phyloP scores from a whole-genome alignment of 441 rosid species.

The Biscutella laevigata region DNA sequence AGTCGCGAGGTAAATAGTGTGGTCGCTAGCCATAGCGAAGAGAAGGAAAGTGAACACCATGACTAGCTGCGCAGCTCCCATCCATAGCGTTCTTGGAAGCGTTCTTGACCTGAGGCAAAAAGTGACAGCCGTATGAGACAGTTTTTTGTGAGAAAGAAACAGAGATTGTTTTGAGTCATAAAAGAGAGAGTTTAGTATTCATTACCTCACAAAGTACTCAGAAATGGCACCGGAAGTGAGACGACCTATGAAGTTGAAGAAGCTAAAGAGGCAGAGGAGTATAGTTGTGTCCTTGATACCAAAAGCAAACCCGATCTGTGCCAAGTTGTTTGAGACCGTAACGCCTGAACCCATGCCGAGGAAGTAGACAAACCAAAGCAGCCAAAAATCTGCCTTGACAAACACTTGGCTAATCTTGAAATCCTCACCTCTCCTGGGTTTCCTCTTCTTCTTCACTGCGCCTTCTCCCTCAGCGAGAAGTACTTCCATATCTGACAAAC shows the following conservation, averaged over 20 bases:
- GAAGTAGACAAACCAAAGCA: conserved; percentile 78
- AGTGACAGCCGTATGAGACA: neutral
- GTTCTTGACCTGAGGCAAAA: conserved; percentile 49
- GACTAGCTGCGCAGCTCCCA: conserved; percentile 47
- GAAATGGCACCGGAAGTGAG: conserved; percentile 82
- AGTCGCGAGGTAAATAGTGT: conserved; percentile 59
- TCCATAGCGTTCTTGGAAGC: conserved; percentile 84
- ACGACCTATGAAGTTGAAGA: conserved; percentile 87
- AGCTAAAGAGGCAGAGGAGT: conserved; percentile 63
- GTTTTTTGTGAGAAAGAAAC: neutral
- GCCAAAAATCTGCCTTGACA: conserved; percentile 92
- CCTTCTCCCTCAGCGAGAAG: conserved; percentile 90
- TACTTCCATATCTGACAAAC: conserved; percentile 49
- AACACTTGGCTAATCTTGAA: conserved; percentile 71
- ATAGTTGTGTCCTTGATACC: conserved; percentile 65
- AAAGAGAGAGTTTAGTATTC: conserved; percentile 9
- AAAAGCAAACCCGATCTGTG: conserved; percentile 75
- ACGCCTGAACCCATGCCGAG: conserved; percentile 89
- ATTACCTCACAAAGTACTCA: conserved; percentile 85
- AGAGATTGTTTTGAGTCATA: neutral
- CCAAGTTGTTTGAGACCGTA: conserved; percentile 84
- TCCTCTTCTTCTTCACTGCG: conserved; percentile 75
- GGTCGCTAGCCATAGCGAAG: conserved; percentile 44
- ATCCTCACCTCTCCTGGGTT: conserved; percentile 90
- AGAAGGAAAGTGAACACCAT: conserved; percentile 53